Conservation (phyloP, 164 flowering plant genomes). For the Berberis thunbergii region DNA sequence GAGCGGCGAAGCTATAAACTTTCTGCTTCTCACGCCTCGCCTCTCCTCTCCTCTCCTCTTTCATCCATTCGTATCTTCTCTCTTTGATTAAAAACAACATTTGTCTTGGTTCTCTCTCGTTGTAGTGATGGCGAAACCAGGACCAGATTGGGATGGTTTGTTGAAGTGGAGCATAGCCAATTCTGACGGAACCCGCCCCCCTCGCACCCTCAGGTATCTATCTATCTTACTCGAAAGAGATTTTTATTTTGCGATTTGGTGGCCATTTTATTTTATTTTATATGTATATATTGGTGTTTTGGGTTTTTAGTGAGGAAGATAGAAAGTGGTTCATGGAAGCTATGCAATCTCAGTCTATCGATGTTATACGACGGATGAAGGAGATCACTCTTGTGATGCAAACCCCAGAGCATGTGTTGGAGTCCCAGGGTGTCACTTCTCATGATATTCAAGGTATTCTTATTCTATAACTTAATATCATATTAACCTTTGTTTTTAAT, state of each 20-base stretch:
- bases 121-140: constrained; percentile 51
- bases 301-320: constrained; percentile 68
- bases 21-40: not conserved
- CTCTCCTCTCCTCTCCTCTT: not conserved
- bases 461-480: not conserved
- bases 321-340: constrained; percentile 96
- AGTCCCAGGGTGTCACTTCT: constrained; percentile 79
- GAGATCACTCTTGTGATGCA: constrained; percentile 95
- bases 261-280: not conserved
- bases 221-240: not conserved
- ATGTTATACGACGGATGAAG: constrained; percentile 82
- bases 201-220: constrained; percentile 53
- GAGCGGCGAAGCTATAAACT: too few relatives aligned
- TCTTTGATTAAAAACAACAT: not conserved
- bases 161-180: constrained; percentile 89
- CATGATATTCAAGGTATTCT: constrained; percentile 70
- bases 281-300: not conserved
- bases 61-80: not conserved
- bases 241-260: not conserved
- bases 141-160: constrained; percentile 83
- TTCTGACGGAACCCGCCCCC: constrained; percentile 59
- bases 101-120: too few relatives aligned
- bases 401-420: constrained; percentile 77
- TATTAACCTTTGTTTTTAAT: not conserved
- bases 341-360: constrained; percentile 66